Evolutionary conservation across 73 alveolate genomes (phyloP), one percentile per base, ranked within the genome.

Genomic region (Vitrella brassicaformis): DNA sequence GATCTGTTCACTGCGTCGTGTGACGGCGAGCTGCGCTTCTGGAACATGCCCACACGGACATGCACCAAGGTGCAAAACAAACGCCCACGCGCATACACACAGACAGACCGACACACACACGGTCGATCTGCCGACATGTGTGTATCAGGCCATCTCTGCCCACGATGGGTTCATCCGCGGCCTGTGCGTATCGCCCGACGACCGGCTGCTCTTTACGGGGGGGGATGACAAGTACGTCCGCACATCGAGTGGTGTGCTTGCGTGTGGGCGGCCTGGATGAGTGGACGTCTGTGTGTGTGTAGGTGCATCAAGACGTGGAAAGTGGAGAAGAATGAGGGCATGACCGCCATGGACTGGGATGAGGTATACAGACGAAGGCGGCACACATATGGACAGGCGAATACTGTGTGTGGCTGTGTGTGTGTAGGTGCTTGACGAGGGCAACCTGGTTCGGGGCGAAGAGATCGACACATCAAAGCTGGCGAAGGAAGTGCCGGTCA

Each of bases 211-310:
- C 64, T 79, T 91, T 47, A 68, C 93, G 1, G 70, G 92, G 31
- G 97, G 97, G 19, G 93, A 85, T 71, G 97, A 91, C 84, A 84
- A 91, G 79, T 72, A 72, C 71, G 85, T 91, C 28, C 67, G 87
- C 75, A 86, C 89, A 39, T 14, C 56, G 14, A 4, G 4, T 39
- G 56, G 4, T 39, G 22, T 14, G 14, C 56, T 14, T 39, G 22
- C 14, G 56, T 39, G n/a, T n/a, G n/a, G n/a, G n/a, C n/a, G n/a
- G n/a, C n/a, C n/a, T n/a, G n/a, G n/a, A n/a, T n/a, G n/a, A n/a
- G n/a, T 39, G 22, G 56, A 39, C 14, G 56, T 39, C 4, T 39
- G 22, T 39, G 56, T 39, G 56, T 14, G 14, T 39, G 4, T 39
- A 4, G 14, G 56, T 4, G 4, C 56, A n/a, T n/a, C n/a, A n/a